Evolutionary conservation across 768 basidiomycete species (phyloP).

Genomic region (Trametes coccinea): DNA sequence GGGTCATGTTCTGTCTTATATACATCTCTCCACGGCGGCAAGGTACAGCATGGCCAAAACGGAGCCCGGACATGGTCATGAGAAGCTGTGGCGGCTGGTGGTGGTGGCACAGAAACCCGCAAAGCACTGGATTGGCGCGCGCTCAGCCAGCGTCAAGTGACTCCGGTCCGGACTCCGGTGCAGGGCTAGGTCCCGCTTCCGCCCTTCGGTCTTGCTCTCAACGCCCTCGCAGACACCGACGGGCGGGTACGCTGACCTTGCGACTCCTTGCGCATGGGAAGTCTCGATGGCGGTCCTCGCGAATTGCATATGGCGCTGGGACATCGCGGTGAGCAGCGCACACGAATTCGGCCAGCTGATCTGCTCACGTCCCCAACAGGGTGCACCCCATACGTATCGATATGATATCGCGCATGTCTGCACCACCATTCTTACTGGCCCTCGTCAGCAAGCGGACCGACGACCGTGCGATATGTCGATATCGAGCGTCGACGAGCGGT

Average conservation of each 20-base stretch:
- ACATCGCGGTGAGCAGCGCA: background rate
- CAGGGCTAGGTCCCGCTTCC: background rate
- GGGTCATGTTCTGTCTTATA: slow-evolving; percentile 9
- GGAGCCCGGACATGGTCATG: slow-evolving; percentile 9
- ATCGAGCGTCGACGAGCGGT: background rate
- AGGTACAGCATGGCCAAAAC: slow-evolving; percentile 2
- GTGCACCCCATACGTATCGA: slow-evolving; percentile 5
- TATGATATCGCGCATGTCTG: background rate
- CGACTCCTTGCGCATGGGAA: background rate
- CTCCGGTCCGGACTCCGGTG: slow-evolving; percentile 10
- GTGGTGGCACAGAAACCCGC: background rate
- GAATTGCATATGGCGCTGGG: background rate
- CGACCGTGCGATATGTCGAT: background rate
- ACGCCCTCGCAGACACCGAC: background rate
- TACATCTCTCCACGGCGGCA: background rate
- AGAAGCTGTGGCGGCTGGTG: background rate
- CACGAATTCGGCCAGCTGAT: slow-evolving; percentile 9
- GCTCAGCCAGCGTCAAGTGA: slow-evolving; percentile 3
- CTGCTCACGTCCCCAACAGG: background rate
- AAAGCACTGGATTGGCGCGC: background rate
- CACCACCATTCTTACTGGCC: background rate
- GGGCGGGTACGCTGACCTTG: background rate
- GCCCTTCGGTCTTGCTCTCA: background rate
- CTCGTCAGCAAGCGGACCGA: background rate
- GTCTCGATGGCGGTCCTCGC: background rate